Percentiles rank a stretch among this genome's conserved stretches.
phyloP scores from a whole-genome alignment of 306 rosid genomes.

The Spatholobus suberectus region DNA sequence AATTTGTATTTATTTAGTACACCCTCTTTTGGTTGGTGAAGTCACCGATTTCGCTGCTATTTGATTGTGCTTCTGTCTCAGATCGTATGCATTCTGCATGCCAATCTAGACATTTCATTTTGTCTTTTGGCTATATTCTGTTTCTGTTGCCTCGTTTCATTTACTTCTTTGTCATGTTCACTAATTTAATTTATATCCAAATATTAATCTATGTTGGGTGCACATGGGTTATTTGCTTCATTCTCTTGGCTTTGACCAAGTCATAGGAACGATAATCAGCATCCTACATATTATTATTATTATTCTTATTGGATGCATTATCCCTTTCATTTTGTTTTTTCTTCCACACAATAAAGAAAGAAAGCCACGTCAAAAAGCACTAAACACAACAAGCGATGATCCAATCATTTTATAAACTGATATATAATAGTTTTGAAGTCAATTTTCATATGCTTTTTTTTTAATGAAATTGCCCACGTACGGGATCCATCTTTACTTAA shows the following conservation, averaged over 20 bases:
- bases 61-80: slow-evolving; percentile 24
- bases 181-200: background rate
- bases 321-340: background rate
- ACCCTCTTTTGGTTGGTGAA: background rate
- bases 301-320: background rate
- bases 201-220: background rate
- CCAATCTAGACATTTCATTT: background rate
- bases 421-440: background rate
- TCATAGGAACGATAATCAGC: background rate
- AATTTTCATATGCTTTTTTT: background rate
- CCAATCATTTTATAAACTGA: background rate
- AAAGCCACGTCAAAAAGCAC: background rate
- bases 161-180: background rate
- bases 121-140: background rate
- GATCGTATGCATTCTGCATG: background rate
- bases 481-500: background rate
- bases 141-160: slow-evolving; percentile 9
- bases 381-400: background rate
- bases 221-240: slow-evolving; percentile 6
- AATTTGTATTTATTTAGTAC: background rate
- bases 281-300: background rate
- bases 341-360: background rate
- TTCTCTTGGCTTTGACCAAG: slow-evolving; percentile 29
- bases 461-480: background rate
- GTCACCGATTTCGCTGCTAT: background rate